These are phyloP conservation scores for Paraphysoderma sedebokerense DNA, from an alignment of 371 early-diverging fungal genomes.

Conservation along the genomic window DNA sequence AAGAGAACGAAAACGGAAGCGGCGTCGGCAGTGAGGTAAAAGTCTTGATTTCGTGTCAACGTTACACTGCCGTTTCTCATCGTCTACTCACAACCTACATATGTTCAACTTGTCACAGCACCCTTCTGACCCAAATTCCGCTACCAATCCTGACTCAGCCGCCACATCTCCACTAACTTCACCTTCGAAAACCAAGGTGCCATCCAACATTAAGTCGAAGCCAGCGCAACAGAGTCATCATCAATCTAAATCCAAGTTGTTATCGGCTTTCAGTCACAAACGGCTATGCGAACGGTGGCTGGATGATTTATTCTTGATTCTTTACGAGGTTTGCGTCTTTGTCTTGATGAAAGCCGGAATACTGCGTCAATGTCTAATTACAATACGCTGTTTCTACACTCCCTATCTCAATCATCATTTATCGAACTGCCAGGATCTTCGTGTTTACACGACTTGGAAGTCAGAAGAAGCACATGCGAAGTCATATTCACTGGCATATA, in stretches of 20 bases:
- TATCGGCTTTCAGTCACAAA: slow-evolving; percentile 59
- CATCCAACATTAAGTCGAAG: no score
- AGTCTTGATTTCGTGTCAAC: no score
- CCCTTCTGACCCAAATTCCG: no score
- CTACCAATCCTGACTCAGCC: no score
- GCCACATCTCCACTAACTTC: no score
- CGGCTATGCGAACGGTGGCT: slow-evolving; percentile 96
- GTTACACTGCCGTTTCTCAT: no score
- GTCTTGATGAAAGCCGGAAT: no score
- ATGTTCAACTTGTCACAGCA: no score
- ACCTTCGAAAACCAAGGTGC: no score
- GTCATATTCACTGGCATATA: slow-evolving; percentile 55
- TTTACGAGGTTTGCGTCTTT: slow-evolving; percentile 83
- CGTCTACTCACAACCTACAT: no score
- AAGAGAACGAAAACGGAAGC: neutral
- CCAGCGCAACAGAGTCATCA: no score
- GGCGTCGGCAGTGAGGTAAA: neutral
- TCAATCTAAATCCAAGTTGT: slow-evolving; percentile 1
- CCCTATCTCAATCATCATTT: neutral
- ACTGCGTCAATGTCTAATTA: neutral
- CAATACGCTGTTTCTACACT: neutral
- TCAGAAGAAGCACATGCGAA: slow-evolving; percentile 47
- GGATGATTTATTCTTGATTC: slow-evolving; percentile 92
- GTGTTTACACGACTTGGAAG: slow-evolving; percentile 77
- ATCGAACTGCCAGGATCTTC: slow-evolving; percentile 45